Conservation (phyloP, 2,329 filamentous ascomycete species). For the Fusarium caatingaense region DNA sequence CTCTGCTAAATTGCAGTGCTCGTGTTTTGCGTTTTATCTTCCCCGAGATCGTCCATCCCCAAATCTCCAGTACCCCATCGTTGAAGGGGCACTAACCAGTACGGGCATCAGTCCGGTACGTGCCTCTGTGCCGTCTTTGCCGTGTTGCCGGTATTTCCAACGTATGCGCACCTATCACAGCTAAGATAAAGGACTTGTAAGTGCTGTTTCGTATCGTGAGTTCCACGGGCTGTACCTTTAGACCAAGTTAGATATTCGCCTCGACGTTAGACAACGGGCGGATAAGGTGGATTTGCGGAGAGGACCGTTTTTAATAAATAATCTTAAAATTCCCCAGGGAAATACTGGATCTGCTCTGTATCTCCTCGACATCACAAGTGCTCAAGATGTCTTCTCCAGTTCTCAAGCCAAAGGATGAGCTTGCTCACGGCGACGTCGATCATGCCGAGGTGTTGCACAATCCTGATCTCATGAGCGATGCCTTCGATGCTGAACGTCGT, state of each 20-base stretch:
- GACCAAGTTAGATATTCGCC: not conserved
- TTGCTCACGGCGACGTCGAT: slow-evolving; percentile 26
- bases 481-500: slow-evolving; percentile 52
- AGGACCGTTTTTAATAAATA: slow-evolving; percentile 9
- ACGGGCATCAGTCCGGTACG: slow-evolving; percentile 4
- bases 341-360: not conserved
- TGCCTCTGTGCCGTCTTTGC: slow-evolving; percentile 11
- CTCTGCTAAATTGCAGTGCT: not conserved
- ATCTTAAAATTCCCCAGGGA: not conserved
- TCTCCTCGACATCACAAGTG: not conserved
- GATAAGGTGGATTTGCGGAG: not conserved
- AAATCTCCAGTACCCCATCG: not conserved
- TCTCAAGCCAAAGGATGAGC: slow-evolving; percentile 14
- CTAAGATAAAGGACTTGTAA: too few species aligned
- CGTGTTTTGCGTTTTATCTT: not conserved
- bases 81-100: not conserved
- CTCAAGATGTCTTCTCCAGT: slow-evolving; percentile 10
- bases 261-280: slow-evolving; percentile 1
- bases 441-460: slow-evolving; percentile 30
- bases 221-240: not conserved
- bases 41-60: not conserved
- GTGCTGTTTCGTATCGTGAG: not conserved
- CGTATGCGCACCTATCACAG: slow-evolving; percentile 16
- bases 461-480: slow-evolving; percentile 37
- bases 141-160: slow-evolving; percentile 2